A percentile compares a stretch with the other conserved stretches of the same genome.
Evolutionary conservation across 495 filamentous ascomycete species (phyloP).

Genomic region (Hypoxylon lienhwacheense): DNA sequence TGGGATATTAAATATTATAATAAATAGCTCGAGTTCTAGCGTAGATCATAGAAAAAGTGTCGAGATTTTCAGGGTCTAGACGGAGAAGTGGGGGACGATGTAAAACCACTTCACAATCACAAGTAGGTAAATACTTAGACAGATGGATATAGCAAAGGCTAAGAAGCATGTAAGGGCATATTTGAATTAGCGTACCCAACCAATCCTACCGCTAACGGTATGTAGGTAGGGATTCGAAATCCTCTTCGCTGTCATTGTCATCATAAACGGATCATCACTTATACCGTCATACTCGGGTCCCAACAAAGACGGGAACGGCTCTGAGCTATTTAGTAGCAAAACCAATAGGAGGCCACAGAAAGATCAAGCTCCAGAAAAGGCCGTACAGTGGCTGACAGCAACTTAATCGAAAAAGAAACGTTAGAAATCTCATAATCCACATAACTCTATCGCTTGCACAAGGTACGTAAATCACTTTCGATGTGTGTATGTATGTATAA

Average conservation of each 20-base stretch:
- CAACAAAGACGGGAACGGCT: constrained; percentile 7
- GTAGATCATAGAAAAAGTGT: constrained; percentile 10
- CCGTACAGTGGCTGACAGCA: too few species aligned
- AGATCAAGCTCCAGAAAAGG: too few species aligned
- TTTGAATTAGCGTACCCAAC: too few species aligned
- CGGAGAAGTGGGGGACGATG: constrained; percentile 5
- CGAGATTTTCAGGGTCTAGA: constrained; percentile 34
- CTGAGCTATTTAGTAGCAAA: constrained; percentile 3
- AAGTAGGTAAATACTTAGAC: not conserved
- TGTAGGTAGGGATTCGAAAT: not conserved
- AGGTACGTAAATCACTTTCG: too few species aligned
- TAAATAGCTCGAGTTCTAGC: not conserved
- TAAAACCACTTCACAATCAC: not conserved
- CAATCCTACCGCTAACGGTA: too few species aligned
- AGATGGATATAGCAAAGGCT: constrained; percentile 14
- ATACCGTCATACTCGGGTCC: not conserved
- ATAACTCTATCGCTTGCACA: too few species aligned
- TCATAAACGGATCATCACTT: constrained; percentile 10
- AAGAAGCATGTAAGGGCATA: not conserved
- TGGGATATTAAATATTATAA: not conserved
- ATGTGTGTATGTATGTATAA: too few species aligned
- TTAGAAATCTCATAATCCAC: too few species aligned
- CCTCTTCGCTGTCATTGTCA: not conserved
- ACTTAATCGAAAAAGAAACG: too few species aligned
- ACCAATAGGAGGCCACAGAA: constrained; percentile 2